A percentile compares a stretch with the other conserved stretches of the same genome.
Evolutionary conservation across 2,329 filamentous ascomycete species (phyloP).

Genomic region (Aspergillus novoparasiticus): DNA sequence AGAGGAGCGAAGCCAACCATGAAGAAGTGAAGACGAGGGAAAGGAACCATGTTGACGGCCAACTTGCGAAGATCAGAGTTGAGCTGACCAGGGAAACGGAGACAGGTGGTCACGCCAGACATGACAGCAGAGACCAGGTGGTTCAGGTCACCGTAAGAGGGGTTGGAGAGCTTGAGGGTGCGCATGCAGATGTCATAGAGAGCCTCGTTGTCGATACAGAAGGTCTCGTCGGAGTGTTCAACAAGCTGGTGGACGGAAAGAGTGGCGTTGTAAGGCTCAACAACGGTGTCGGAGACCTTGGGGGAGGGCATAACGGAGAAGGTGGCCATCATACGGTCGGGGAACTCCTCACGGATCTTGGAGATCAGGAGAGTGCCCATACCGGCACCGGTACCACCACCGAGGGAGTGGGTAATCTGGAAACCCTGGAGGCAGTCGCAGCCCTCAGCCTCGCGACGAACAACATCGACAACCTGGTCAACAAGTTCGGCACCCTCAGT

Average conservation of each 20-base stretch:
- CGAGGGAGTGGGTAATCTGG: constrained; percentile 99
- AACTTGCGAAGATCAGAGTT: constrained; percentile 99
- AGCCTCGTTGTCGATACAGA: constrained; percentile 99
- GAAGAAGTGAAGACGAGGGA: constrained; percentile 99
- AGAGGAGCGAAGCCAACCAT: constrained; percentile 99
- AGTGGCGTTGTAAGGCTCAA: constrained; percentile 99
- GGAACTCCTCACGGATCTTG: constrained; percentile 99
- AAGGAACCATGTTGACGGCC: constrained; percentile 99
- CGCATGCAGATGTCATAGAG: constrained; percentile 99
- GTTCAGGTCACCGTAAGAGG: constrained; percentile 98
- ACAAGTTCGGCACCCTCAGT: constrained; percentile 99
- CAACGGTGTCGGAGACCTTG: constrained; percentile 99
- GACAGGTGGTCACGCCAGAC: constrained; percentile 97
- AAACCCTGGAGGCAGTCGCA: constrained; percentile 99
- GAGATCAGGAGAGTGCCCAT: constrained; percentile 99
- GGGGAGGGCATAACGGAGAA: constrained; percentile 98
- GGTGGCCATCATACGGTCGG: constrained; percentile 99
- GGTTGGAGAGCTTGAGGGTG: constrained; percentile 97
- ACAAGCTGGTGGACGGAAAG: constrained; percentile 98
- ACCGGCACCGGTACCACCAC: constrained; percentile 99
- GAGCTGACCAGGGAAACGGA: constrained; percentile 99
- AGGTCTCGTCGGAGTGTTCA: constrained; percentile 99
- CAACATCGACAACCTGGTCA: constrained; percentile 96
- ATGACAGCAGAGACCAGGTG: constrained; percentile 99
- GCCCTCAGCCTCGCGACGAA: constrained; percentile 97